These are phyloP conservation scores for Zanthoxylum bungeanum DNA, from an alignment of 345 rosid genomes.

Conservation along the genomic window DNA sequence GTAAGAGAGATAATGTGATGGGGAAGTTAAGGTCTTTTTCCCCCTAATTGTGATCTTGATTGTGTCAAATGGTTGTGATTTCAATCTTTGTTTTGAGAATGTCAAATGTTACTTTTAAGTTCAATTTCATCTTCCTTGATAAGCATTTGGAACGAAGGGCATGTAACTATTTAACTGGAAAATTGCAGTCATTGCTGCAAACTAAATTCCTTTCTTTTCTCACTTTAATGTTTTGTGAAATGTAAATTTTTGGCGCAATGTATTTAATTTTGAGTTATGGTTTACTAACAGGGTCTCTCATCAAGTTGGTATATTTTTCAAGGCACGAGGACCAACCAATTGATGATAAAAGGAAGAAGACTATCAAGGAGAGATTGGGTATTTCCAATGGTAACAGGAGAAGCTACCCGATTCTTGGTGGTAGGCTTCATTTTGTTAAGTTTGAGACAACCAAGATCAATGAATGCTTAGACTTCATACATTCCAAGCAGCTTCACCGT, in stretches of 20 bases:
- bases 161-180: neutral
- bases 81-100: neutral
- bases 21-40: neutral
- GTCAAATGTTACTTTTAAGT: neutral
- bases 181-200: neutral
- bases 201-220: neutral
- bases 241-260: neutral
- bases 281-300: conserved; percentile 76
- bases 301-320: conserved; percentile 94
- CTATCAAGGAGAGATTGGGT: conserved; percentile 70
- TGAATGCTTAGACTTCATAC: conserved; percentile 90
- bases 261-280: conserved; percentile 1
- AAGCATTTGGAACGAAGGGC: neutral
- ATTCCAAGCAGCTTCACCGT: conserved; percentile 89
- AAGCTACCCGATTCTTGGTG: conserved; percentile 95
- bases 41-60: neutral
- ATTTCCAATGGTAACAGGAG: conserved; percentile 75
- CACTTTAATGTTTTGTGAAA: neutral
- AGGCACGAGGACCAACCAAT: conserved; percentile 76
- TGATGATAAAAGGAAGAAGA: conserved; percentile 68
- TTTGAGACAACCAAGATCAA: conserved; percentile 88
- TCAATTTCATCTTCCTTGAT: neutral
- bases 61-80: neutral
- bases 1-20: neutral
- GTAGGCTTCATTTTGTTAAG: conserved; percentile 93